Evolutionary conservation across 1,284 basidiomycete species (phyloP).

Genomic region (Sanguinoderma infundibulare): DNA sequence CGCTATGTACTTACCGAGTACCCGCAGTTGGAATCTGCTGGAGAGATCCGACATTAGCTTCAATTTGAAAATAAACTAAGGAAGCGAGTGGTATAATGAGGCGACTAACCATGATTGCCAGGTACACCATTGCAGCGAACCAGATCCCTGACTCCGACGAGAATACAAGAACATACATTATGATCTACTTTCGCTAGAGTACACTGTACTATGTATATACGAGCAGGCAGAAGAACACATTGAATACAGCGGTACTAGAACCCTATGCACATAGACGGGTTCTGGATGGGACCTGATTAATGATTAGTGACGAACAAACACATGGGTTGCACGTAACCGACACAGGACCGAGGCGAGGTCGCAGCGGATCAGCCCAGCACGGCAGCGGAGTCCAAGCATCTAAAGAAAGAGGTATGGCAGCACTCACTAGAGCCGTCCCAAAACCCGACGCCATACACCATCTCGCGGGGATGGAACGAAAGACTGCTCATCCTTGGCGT

Average conservation of each 20-base stretch:
- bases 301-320: not conserved
- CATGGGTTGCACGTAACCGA: not conserved
- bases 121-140: too few species aligned
- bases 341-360: not conserved
- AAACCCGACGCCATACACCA: conserved; percentile 76
- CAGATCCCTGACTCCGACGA: too few species aligned
- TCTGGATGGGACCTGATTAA: not conserved
- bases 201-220: conserved; percentile 24
- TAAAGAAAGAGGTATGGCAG: not conserved
- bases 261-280: not conserved
- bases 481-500: conserved; percentile 68
- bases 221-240: conserved; percentile 5
- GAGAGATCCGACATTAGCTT: too few species aligned
- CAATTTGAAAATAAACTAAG: too few species aligned
- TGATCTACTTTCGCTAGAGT: conserved; percentile 25
- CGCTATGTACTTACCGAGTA: too few species aligned
- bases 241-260: not conserved
- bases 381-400: conserved; percentile 1
- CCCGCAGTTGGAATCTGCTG: too few species aligned
- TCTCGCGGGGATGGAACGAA: conserved; percentile 80
- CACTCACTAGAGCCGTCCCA: conserved; percentile 72
- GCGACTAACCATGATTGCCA: too few species aligned
- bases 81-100: too few species aligned
- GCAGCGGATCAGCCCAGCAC: not conserved
- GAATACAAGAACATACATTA: conserved; percentile 21